Evolutionary conservation across 768 basidiomycete genomes (phyloP).

Genomic region (Termitomyces sp.): DNA sequence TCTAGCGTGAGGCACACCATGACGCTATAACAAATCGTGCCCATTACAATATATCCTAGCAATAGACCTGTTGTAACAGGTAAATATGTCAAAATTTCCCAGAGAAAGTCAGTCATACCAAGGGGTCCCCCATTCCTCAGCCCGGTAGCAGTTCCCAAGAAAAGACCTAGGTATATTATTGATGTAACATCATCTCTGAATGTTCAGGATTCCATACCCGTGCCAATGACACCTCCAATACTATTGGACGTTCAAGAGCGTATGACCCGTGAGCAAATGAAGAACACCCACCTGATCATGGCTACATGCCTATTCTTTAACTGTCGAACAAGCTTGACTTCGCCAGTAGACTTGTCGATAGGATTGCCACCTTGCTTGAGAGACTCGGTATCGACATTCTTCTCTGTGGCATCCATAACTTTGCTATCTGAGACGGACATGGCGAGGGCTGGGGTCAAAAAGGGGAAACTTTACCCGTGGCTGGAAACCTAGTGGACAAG

Average conservation of each 20-base stretch:
- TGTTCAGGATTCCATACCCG: constrained; percentile 34
- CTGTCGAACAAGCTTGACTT: constrained; percentile 46
- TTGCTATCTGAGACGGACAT: constrained; percentile 1
- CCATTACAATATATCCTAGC: constrained; percentile 64
- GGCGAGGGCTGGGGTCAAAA: not conserved
- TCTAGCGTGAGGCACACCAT: constrained; percentile 42
- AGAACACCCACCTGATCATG: constrained; percentile 57
- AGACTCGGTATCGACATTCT: constrained; percentile 19
- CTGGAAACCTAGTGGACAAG: too few species aligned
- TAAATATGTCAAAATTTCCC: not conserved
- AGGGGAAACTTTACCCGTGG: not conserved
- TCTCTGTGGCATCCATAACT: constrained; percentile 8
- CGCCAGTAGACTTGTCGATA: constrained; percentile 11
- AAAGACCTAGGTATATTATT: constrained; percentile 22
- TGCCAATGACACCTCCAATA: constrained; percentile 59
- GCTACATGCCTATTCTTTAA: constrained; percentile 76
- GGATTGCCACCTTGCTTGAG: constrained; percentile 6
- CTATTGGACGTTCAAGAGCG: constrained; percentile 22
- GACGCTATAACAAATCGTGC: constrained; percentile 63
- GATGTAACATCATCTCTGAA: not conserved
- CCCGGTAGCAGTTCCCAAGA: constrained; percentile 56
- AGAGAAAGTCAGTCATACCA: constrained; percentile 29
- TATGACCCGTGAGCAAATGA: not conserved
- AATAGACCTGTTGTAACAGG: constrained; percentile 41
- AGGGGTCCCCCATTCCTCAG: constrained; percentile 60